Percentiles rank a stretch among this genome's conserved stretches.
Evolutionary conservation across 2,329 filamentous ascomycete genomes (phyloP).

Genomic region (Calycina marina): DNA sequence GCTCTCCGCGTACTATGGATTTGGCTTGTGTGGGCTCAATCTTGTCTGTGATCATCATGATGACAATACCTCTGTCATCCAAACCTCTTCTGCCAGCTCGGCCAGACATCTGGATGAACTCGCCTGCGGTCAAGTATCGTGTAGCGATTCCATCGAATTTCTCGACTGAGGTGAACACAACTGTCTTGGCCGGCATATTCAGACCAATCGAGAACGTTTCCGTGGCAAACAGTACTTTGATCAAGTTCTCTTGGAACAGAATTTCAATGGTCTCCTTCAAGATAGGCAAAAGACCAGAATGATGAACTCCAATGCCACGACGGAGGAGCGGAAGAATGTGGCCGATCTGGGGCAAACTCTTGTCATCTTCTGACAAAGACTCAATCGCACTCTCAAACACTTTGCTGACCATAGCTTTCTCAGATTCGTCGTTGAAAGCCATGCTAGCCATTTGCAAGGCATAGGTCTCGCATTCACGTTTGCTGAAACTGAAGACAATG

Average conservation of each 20-base stretch:
- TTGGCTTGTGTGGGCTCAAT: conserved; percentile 92
- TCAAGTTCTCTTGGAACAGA: conserved; percentile 91
- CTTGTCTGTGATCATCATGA: conserved; percentile 98
- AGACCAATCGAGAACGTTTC: conserved; percentile 97
- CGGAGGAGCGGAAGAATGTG: conserved; percentile 80
- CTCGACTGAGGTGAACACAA: conserved; percentile 93
- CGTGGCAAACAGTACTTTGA: conserved; percentile 95
- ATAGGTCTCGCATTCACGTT: conserved; percentile 85
- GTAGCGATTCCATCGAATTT: conserved; percentile 80
- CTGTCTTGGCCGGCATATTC: conserved; percentile 98
- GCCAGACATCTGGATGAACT: conserved; percentile 98
- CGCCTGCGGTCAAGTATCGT: conserved; percentile 80
- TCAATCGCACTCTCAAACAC: conserved; percentile 91
- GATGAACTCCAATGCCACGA: conserved; percentile 91
- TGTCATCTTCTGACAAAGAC: conserved; percentile 83
- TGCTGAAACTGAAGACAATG: conserved; percentile 99
- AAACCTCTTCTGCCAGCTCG: conserved; percentile 93
- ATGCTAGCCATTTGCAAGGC: conserved; percentile 76
- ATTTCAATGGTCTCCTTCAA: conserved; percentile 98
- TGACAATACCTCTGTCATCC: conserved; percentile 94
- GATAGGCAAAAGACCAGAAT: conserved; percentile 87
- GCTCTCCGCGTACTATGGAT: conserved; percentile 87
- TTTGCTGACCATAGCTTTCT: conserved; percentile 86
- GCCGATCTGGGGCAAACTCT: conserved; percentile 73
- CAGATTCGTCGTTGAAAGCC: conserved; percentile 90